Conservation (phyloP, 768 basidiomycete genomes). For the Suillus variegatus region DNA sequence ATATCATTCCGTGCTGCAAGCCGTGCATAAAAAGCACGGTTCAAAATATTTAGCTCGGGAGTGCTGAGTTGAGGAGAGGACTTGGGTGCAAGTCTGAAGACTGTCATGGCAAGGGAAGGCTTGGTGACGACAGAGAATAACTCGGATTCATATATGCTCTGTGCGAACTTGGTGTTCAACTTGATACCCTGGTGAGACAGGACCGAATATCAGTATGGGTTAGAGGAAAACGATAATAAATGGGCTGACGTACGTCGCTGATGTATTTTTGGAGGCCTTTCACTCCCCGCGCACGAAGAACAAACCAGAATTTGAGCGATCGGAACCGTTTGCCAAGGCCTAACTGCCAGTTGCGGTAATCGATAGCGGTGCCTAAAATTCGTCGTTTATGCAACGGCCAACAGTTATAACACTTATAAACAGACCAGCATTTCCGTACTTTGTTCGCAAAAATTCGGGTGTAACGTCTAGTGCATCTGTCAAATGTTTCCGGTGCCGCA, state of each 20-base stretch:
- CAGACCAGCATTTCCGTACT: conserved; percentile 69
- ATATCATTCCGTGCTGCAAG: conserved; percentile 65
- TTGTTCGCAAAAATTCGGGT: conserved; percentile 78
- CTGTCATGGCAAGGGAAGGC: conserved; percentile 71
- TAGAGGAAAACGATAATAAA: not conserved
- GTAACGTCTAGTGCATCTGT: conserved; percentile 86
- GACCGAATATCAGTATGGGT: not conserved
- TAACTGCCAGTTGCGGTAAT: conserved; percentile 89
- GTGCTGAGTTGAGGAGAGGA: conserved; percentile 22
- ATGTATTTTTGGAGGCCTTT: conserved; percentile 81
- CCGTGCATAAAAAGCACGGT: conserved; percentile 58
- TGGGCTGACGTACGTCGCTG: conserved; percentile 47
- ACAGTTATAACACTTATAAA: too few relatives aligned
- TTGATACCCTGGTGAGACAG: conserved; percentile 53
- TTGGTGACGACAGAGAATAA: conserved; percentile 66
- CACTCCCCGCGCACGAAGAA: conserved; percentile 78
- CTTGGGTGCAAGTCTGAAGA: conserved; percentile 66
- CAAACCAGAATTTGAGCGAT: conserved; percentile 91
- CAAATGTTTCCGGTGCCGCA: conserved; percentile 69
- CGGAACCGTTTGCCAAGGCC: conserved; percentile 87
- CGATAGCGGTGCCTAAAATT: conserved; percentile 69
- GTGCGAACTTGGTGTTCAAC: conserved; percentile 59
- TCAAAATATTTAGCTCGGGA: conserved; percentile 62
- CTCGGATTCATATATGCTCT: conserved; percentile 50
- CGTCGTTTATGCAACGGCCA: too few relatives aligned